phyloP scores from a whole-genome alignment of 192 early-diverging fungal genomes.

The Umbelopsis sp. region DNA sequence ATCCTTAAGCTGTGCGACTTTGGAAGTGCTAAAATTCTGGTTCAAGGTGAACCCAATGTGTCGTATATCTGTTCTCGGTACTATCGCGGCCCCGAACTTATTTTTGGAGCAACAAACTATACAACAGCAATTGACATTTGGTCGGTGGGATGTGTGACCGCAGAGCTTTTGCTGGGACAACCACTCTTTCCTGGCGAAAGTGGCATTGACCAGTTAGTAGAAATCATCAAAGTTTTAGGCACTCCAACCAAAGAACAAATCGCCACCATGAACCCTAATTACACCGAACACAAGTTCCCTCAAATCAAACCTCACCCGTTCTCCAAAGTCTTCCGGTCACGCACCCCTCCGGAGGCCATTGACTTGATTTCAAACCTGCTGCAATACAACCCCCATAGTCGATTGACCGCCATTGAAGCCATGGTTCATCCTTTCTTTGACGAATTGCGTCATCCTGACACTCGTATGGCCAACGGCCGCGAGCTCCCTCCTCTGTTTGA shows the following conservation, averaged over 20 bases:
- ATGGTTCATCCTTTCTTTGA: constrained; percentile 97
- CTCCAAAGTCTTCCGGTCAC: constrained; percentile 85
- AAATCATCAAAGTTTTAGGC: constrained; percentile 99
- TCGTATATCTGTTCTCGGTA: constrained; percentile 98
- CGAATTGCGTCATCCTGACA: constrained; percentile 86
- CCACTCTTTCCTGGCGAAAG: constrained; percentile 96
- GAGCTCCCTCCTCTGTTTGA: constrained; percentile 91
- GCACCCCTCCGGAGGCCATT: constrained; percentile 83
- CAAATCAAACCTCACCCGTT: constrained; percentile 95
- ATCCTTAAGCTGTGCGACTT: constrained; percentile 98
- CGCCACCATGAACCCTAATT: constrained; percentile 96
- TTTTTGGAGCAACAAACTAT: constrained; percentile 96
- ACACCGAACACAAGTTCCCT: constrained; percentile 98
- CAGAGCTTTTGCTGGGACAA: constrained; percentile 91
- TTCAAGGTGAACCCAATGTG: constrained; percentile 96
- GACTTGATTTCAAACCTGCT: constrained; percentile 85
- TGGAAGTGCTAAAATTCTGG: constrained; percentile 94
- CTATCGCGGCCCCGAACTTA: constrained; percentile 96
- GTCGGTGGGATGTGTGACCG: constrained; percentile 97
- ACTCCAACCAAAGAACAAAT: constrained; percentile 97
- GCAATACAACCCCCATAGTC: constrained; percentile 86
- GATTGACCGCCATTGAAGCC: constrained; percentile 87
- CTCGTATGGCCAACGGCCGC: constrained; percentile 79
- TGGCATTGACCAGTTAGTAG: constrained; percentile 97
- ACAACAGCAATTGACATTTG: constrained; percentile 89